These are phyloP conservation scores for Pilasporangium apinafurcum DNA, from an alignment of 352 stramenopile genomes.

Conservation along the genomic window DNA sequence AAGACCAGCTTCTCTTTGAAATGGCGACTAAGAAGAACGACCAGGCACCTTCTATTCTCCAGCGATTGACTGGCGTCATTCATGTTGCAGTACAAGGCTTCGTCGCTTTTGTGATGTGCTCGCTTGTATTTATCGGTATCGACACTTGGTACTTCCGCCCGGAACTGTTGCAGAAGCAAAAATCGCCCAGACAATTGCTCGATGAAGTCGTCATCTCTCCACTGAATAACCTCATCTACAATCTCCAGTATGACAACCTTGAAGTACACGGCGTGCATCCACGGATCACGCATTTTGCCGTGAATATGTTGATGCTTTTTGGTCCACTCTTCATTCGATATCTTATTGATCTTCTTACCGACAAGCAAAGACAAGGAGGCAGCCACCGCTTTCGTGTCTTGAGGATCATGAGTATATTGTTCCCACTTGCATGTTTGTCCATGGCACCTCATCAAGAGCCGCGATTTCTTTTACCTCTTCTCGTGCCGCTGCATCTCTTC, in stretches of 20 bases:
- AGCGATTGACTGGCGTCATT: slow-evolving; percentile 16
- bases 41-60: neutral
- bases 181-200: neutral
- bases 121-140: slow-evolving; percentile 22
- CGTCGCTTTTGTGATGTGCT: slow-evolving; percentile 29
- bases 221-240: slow-evolving; percentile 91
- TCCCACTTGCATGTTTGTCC: slow-evolving; percentile 80
- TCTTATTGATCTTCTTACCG: slow-evolving; percentile 19
- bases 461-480: slow-evolving; percentile 85
- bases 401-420: slow-evolving; percentile 31
- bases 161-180: slow-evolving; percentile 4
- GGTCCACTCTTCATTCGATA: slow-evolving; percentile 74
- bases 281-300: slow-evolving; percentile 72
- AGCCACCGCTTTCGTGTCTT: slow-evolving; percentile 18
- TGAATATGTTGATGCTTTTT: slow-evolving; percentile 94
- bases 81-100: slow-evolving; percentile 36
- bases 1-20: slow-evolving; percentile 29
- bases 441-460: slow-evolving; percentile 93
- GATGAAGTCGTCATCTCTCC: slow-evolving; percentile 44
- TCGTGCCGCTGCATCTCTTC: slow-evolving; percentile 82
- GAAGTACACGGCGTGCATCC: slow-evolving; percentile 89
- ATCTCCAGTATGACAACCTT: slow-evolving; percentile 87
- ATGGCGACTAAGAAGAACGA: slow-evolving; percentile 23
- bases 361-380: slow-evolving; percentile 1
- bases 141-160: slow-evolving; percentile 61